Evolutionary conservation across 2,329 filamentous ascomycete genomes (phyloP).

Genomic region (Aspergillus vadensis): DNA sequence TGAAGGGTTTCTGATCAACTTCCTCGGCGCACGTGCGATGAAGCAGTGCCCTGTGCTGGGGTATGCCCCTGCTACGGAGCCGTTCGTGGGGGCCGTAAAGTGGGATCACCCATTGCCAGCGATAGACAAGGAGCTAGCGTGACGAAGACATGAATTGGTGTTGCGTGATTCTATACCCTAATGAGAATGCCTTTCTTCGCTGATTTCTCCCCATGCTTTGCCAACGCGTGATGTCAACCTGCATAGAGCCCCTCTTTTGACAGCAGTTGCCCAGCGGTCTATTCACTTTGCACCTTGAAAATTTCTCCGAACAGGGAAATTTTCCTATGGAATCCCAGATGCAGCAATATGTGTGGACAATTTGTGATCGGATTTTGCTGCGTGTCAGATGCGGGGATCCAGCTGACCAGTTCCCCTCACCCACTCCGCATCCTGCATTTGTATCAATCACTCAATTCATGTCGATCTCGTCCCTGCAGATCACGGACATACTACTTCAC

Average conservation of each 20-base stretch:
- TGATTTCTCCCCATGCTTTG: too few species aligned
- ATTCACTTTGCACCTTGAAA: too few species aligned
- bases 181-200: too few species aligned
- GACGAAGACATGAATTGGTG: too few species aligned
- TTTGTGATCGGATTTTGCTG: background rate
- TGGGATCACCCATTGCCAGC: background rate
- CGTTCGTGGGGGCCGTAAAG: background rate
- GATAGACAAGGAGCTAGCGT: too few species aligned
- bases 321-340: background rate
- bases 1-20: background rate
- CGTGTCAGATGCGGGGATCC: background rate
- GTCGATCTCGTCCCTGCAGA: background rate
- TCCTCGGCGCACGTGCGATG: background rate
- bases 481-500: background rate
- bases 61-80: background rate
- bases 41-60: background rate
- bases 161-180: too few species aligned
- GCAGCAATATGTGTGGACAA: background rate
- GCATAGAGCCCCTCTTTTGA: too few species aligned
- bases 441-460: background rate
- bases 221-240: too few species aligned
- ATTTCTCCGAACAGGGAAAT: background rate
- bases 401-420: background rate
- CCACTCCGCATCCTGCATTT: background rate
- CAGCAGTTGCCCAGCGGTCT: too few species aligned